phyloP scores from a whole-genome alignment of 2,329 filamentous ascomycete species.

The Dactylellina cionopaga region DNA sequence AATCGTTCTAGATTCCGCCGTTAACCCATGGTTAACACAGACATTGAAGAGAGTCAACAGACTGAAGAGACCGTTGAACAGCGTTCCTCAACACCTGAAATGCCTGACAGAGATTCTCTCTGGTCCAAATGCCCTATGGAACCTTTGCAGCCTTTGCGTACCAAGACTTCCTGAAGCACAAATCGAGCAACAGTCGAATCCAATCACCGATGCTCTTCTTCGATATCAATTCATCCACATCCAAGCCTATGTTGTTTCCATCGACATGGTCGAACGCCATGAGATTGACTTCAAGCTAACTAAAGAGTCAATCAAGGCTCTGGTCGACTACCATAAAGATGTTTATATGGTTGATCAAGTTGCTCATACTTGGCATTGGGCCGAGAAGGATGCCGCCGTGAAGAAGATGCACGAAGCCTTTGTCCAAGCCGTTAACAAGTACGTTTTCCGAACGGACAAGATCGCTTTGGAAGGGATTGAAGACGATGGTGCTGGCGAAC shows the following conservation, averaged over 20 bases:
- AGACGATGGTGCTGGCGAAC: slow-evolving; percentile 93
- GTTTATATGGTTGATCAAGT: slow-evolving; percentile 91
- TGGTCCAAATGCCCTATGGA: slow-evolving; percentile 82
- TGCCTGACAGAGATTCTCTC: slow-evolving; percentile 95
- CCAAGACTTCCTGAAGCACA: slow-evolving; percentile 64
- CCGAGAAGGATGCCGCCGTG: slow-evolving; percentile 93
- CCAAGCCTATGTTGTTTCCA: slow-evolving; percentile 97
- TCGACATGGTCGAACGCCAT: slow-evolving; percentile 97
- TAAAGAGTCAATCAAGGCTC: slow-evolving; percentile 87
- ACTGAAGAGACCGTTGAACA: slow-evolving; percentile 96
- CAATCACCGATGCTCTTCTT: slow-evolving; percentile 84
- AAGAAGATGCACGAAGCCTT: slow-evolving; percentile 98
- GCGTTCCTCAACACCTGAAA: slow-evolving; percentile 91
- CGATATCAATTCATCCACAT: slow-evolving; percentile 93
- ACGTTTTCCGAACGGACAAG: slow-evolving; percentile 89
- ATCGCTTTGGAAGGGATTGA: slow-evolving; percentile 92
- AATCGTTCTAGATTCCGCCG: slow-evolving; percentile 89
- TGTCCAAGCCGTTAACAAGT: slow-evolving; percentile 95
- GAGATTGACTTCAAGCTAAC: slow-evolving; percentile 99
- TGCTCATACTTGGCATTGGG: slow-evolving; percentile 90
- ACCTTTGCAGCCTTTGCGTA: slow-evolving; percentile 65
- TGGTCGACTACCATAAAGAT: slow-evolving; percentile 96
- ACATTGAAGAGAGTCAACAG: slow-evolving; percentile 96
- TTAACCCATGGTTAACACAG: slow-evolving; percentile 95
- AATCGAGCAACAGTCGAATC: slow-evolving; percentile 85